These are phyloP conservation scores for Catunica adiposa DNA, from an alignment of 2,329 filamentous ascomycete genomes.

Conservation along the genomic window DNA sequence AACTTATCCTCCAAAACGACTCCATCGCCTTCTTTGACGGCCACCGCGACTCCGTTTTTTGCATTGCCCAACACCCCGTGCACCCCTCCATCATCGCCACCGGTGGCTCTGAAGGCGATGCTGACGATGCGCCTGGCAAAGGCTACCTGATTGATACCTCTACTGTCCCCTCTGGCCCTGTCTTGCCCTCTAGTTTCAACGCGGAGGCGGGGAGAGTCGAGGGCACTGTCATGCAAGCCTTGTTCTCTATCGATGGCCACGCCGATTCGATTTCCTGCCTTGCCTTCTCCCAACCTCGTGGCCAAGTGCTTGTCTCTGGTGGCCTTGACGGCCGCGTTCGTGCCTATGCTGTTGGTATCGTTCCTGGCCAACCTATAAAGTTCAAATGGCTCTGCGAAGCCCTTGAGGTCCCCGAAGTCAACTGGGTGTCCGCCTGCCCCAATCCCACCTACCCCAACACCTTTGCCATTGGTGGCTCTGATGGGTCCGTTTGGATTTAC, in stretches of 20 bases:
- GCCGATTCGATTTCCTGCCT: slow-evolving; percentile 80
- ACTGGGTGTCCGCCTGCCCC: slow-evolving; percentile 72
- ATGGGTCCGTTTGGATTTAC: slow-evolving; percentile 94
- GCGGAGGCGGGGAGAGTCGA: slow-evolving; percentile 37
- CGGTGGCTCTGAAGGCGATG: slow-evolving; percentile 52
- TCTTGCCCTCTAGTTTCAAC: slow-evolving; percentile 63
- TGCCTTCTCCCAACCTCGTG: slow-evolving; percentile 64
- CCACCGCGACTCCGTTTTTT: slow-evolving; percentile 84
- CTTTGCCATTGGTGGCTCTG: slow-evolving; percentile 70
- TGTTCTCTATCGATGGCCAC: slow-evolving; percentile 75
- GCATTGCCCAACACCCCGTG: slow-evolving; percentile 80
- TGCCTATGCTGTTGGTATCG: slow-evolving; percentile 42
- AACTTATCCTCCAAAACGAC: slow-evolving; percentile 77
- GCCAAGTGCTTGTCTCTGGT: slow-evolving; percentile 71
- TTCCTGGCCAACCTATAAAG: slow-evolving; percentile 30
- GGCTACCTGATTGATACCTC: slow-evolving; percentile 72
- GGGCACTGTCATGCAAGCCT: slow-evolving; percentile 36
- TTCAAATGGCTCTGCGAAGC: slow-evolving; percentile 55
- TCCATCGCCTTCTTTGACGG: slow-evolving; percentile 81
- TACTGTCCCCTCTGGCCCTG: slow-evolving; percentile 44
- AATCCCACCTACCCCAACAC: slow-evolving; percentile 56
- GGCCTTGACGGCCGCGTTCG: slow-evolving; percentile 74
- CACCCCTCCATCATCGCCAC: slow-evolving; percentile 67
- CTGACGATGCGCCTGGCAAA: slow-evolving; percentile 49
- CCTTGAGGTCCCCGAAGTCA: slow-evolving; percentile 87